Evolutionary conservation across 768 basidiomycete species (phyloP), one percentile per base, ranked within the genome.

Genomic region (Clitopilus passeckerianus): DNA sequence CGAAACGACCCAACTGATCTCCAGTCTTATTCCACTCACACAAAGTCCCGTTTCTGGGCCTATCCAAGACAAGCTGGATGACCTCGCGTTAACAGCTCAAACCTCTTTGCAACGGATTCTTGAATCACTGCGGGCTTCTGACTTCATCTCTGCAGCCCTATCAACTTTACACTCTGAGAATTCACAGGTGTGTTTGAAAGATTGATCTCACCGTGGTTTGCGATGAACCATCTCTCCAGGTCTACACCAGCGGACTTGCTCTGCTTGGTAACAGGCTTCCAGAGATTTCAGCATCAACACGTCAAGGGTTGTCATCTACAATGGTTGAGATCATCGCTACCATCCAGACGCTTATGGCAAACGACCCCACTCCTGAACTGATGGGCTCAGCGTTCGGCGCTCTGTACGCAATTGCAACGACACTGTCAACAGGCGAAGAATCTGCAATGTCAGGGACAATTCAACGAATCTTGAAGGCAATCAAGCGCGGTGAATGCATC

Each of bases 381-480:
- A 71, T 2, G 53, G 68, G 1, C 68, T 85, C 83, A 53, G 82
- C 86, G 16, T 77, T 91, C 57, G 70, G 72, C 14, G 87, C 90
- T 3, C 67, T 96, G 55, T 75, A 77, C 24, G 76, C 81, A 0
- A 76, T 96, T 55, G 83, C 81, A 18, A 66, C 73, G 0, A 86
- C 90, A 0, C 74, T 86, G 46, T 74, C 78, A 50, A 58, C 80
- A 0, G 85, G 85, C 34, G 95, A 98, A 72, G 91, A 94, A 63
- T 68, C 77, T 9, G 67, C 81, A 0, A 68, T 96, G 6, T 75
- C 86, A 0, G 77, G 80, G 16, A 72, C 83, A 2, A 70, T 95
- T 7, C 88, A 90, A 1, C 69, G 77, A 5, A 66, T 90, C 1
- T 71, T 95, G 20, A 70, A 74, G 12, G 72, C 78, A 1, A 76